Evolutionary conservation across 2,329 filamentous ascomycete genomes (phyloP), one percentile per base, ranked within the genome.

Genomic region (Penicillium sp.): DNA sequence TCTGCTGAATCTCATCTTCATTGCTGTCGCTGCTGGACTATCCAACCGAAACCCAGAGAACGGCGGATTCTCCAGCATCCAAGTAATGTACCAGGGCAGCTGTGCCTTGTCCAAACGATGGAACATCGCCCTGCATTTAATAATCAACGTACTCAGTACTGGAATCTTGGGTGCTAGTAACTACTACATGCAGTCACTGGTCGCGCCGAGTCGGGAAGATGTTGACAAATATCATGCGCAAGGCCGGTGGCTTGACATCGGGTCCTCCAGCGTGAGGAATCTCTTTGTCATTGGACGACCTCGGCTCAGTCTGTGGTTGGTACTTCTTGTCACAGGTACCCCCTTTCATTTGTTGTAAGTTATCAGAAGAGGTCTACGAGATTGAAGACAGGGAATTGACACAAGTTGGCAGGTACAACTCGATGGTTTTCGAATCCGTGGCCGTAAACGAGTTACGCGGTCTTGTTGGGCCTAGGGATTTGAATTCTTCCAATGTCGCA

Each of bases 171-270:
- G 71, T 2, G 77, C 76, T 2, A 78, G 75, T 40, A 81, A 80
- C 58, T 81, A 79, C 52, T 75, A 72, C 47, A 81, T 81, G 76
- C 81, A 84, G 52, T 69, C 76, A 13, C 63, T 84, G 2, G 73
- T 68, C 12, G 73, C 80, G 1, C 81, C 81, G 0, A 82, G 76
- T 0, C 65, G 81, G 21, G 52, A 61, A 8, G 79, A 83, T 23
- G 61, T 83, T 8, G 75, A 84, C 45, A 55, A 52, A 6, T 77
- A 77, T 0, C 81, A 84, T 64, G 50, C 55, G 0, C 52, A 60
- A 37, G 63, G 68, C 2, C 62, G 24, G 4, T 77, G 73, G 72
- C 62, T 81, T 0, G 73, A 78, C 32, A 74, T 80, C 24, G 78
- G 80, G 0, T 57, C 77, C 1, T 62, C 62, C 1, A 71, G 64